Percentiles rank a stretch among this genome's conserved stretches.
Conservation (phyloP, 2,329 filamentous ascomycete genomes). For the Sarocladium strictum region DNA sequence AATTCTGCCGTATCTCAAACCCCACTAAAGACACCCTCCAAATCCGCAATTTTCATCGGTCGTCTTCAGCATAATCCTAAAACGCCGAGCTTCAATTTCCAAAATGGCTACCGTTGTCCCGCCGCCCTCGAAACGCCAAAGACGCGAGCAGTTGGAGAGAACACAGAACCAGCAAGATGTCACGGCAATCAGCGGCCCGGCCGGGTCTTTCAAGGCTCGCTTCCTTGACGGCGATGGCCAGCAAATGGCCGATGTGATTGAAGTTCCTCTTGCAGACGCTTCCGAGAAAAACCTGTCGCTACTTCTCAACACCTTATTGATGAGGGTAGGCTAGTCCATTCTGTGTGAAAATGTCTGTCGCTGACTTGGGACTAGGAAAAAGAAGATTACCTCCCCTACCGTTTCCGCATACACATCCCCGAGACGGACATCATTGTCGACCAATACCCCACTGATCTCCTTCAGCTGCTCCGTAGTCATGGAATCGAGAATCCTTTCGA, state of each 20-base stretch:
- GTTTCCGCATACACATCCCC: conserved; percentile 54
- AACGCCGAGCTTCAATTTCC: neutral
- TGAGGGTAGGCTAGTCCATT: conserved; percentile 48
- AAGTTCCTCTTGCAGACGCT: conserved; percentile 77
- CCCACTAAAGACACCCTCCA: neutral
- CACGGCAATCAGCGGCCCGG: conserved; percentile 57
- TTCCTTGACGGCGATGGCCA: conserved; percentile 78
- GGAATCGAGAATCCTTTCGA: conserved; percentile 54
- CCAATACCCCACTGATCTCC: conserved; percentile 49
- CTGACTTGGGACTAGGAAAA: conserved; percentile 32
- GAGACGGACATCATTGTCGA: conserved; percentile 47
- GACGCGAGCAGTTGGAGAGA: conserved; percentile 65
- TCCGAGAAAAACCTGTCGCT: conserved; percentile 85
- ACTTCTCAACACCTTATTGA: conserved; percentile 77
- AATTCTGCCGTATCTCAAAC: conserved; percentile 2
- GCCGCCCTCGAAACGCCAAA: conserved; percentile 85
- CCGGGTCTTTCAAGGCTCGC: conserved; percentile 76
- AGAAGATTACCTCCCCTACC: conserved; percentile 56
- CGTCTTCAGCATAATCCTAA: neutral
- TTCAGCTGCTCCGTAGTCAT: conserved; percentile 48
- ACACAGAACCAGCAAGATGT: conserved; percentile 72
- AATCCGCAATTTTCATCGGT: conserved; percentile 3
- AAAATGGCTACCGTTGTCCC: conserved; percentile 74
- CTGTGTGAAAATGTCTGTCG: neutral
- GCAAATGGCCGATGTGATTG: conserved; percentile 62